phyloP scores from a whole-genome alignment of 352 stramenopile genomes.

The Globisporangium acanthophoron region DNA sequence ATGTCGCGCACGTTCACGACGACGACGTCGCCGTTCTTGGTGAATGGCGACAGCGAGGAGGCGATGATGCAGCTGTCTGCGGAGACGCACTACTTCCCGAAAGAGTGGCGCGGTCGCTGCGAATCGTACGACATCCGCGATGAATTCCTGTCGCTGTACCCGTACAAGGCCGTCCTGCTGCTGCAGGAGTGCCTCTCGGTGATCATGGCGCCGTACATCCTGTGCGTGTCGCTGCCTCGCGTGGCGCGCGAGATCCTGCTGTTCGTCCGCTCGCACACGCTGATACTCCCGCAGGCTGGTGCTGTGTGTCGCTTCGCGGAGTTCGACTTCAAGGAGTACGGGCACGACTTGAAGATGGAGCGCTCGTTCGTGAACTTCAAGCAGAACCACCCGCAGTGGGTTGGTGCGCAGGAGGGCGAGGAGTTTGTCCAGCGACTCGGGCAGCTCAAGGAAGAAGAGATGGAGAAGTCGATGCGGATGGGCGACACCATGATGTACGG shows the following conservation, averaged over 20 bases:
- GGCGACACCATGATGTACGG: constrained; percentile 79
- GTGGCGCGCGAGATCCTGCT: constrained; percentile 89
- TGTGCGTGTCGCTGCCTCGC: constrained; percentile 92
- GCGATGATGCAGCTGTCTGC: constrained; percentile 79
- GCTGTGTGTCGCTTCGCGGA: constrained; percentile 93
- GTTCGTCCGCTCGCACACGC: constrained; percentile 92
- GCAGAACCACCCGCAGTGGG: constrained; percentile 85
- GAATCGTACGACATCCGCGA: constrained; percentile 86
- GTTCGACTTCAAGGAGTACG: constrained; percentile 97
- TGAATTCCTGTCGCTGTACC: constrained; percentile 89
- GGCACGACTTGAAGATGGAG: constrained; percentile 95
- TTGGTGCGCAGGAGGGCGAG: constrained; percentile 70
- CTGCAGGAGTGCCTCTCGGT: constrained; percentile 91
- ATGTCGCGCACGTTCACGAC: constrained; percentile 76
- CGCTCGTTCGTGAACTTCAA: constrained; percentile 97
- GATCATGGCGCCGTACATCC: constrained; percentile 93
- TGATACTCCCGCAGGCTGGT: constrained; percentile 90
- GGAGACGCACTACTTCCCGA: constrained; percentile 96
- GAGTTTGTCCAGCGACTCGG: constrained; percentile 58
- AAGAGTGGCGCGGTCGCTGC: constrained; percentile 88
- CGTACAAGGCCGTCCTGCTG: constrained; percentile 94
- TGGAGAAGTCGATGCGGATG: constrained; percentile 85
- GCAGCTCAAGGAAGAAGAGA: constrained; percentile 74
- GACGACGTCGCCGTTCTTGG: constrained; percentile 57
- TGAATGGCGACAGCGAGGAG: constrained; percentile 79